Evolutionary conservation across 169 alveolate genomes (phyloP), one percentile per base, ranked within the genome.

Genomic region (Cryptosporidium xiaoi): DNA sequence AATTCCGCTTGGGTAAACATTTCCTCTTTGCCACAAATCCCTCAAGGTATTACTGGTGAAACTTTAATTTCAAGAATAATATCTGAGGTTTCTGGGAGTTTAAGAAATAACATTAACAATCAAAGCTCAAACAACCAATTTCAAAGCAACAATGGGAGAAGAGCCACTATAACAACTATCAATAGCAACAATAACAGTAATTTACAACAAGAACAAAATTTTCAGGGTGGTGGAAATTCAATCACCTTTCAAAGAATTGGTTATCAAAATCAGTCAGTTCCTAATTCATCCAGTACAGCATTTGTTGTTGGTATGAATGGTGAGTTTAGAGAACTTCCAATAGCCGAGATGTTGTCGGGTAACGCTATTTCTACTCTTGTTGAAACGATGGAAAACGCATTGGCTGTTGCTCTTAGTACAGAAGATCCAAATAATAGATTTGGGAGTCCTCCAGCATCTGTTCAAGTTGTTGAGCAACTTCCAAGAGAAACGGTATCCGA

Each of bases 391-490:
- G 96, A 94, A 55, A 93, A 92, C 50, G 96, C 93, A 15, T 94
- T 95, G 40, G 87, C 71, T 3, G 71, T 62, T 34, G 87, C 87
- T 12, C 64, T 77, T 15, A 77, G 87, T 8, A 91, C 94, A 95
- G 95, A 94, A 51, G 92, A 92, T 60, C 95, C 92, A n/a, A 94
- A 94, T 50, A 93, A 93, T 31, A 84, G 96, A 24, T 91, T 93
- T 58, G 96, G 96, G 12, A 90, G 95, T 18, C 96, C 96, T 0
- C 96, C 96, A 15, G 95, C 95, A 10, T 91, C 96, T 20, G 93
- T 71, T 60, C 84, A 68, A 53, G 84, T 93, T n/a, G 87, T 94
- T 2, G 93, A 92, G 56, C 71, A 83, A 51, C 82, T 94, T 66
- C 92, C 93, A 68, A 82, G 83, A 18, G 95, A 92, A 50, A 87